phyloP scores from a whole-genome alignment of 192 early-diverging fungal species.

The Piromyces finnis region DNA sequence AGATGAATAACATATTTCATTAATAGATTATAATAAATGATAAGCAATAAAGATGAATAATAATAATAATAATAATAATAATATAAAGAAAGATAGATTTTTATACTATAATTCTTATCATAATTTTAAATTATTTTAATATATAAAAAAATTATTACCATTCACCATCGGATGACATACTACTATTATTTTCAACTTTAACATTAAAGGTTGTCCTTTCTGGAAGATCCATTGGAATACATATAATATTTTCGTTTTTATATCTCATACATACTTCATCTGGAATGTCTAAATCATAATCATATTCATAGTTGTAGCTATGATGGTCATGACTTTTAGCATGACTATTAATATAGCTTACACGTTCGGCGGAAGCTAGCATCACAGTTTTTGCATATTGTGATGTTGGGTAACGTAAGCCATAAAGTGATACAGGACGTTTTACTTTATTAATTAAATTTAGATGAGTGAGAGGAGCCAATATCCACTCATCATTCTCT shows the following conservation, averaged over 20 bases:
- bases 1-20: no score
- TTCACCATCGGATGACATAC: background rate
- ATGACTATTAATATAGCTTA: background rate
- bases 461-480: slow-evolving; percentile 13
- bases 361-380: background rate
- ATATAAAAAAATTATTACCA: background rate
- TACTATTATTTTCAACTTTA: background rate
- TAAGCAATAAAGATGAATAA: no score
- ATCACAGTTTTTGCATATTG: slow-evolving; percentile 26
- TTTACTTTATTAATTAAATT: slow-evolving; percentile 16
- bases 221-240: slow-evolving; percentile 17
- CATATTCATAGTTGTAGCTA: slow-evolving; percentile 26
- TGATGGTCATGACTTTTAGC: slow-evolving; percentile 12
- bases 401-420: slow-evolving; percentile 19
- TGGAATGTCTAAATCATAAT: slow-evolving; percentile 18
- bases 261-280: slow-evolving; percentile 1
- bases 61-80: no score
- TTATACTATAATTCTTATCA: no score
- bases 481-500: slow-evolving; percentile 30
- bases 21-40: no score
- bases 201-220: slow-evolving; percentile 16
- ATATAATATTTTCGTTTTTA: slow-evolving; percentile 1
- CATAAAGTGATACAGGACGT: slow-evolving; percentile 12
- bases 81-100: no score
- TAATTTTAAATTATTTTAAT: no score